A percentile compares a stretch with the other conserved stretches of the same genome.
Conservation (phyloP, 345 rosid species). For the Lumnitzera littorea region DNA sequence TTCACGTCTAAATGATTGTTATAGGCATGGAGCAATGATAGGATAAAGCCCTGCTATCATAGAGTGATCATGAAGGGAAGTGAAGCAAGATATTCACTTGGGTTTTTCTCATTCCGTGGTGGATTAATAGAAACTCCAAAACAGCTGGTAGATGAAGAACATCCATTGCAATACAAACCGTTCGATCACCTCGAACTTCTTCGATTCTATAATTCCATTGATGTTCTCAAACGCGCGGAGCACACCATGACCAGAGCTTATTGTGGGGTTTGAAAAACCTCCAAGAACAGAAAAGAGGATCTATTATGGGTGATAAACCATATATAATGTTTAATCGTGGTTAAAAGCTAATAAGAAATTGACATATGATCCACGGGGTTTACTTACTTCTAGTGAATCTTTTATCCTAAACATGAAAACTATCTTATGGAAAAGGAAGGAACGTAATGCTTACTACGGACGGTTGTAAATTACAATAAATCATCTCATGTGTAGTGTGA, state of each 20-base stretch:
- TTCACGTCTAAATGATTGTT: not conserved
- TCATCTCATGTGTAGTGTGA: no score
- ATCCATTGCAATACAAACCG: conserved; percentile 46
- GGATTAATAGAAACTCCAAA: conserved; percentile 33
- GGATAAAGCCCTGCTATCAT: conserved; percentile 45
- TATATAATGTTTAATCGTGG: no score
- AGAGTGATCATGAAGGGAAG: conserved; percentile 36
- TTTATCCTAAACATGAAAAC: no score
- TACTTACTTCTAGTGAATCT: no score
- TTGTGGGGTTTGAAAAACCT: conserved; percentile 29
- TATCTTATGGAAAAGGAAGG: no score
- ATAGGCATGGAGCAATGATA: conserved; percentile 84
- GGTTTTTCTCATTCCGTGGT: conserved; percentile 40
- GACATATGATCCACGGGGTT: no score
- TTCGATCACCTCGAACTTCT: conserved; percentile 47
- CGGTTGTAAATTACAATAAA: no score
- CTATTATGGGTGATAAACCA: no score
- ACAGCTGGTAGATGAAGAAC: conserved; percentile 53
- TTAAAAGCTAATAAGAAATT: no score
- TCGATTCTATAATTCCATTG: conserved; percentile 24
- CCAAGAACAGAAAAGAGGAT: not conserved
- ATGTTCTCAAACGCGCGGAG: conserved; percentile 22
- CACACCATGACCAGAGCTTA: conserved; percentile 42
- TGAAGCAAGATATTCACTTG: conserved; percentile 48
- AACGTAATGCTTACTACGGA: no score